Base-by-base conservation (phyloP, 2,329 filamentous ascomycete genomes). In the Niveomyces coronatus region DNA sequence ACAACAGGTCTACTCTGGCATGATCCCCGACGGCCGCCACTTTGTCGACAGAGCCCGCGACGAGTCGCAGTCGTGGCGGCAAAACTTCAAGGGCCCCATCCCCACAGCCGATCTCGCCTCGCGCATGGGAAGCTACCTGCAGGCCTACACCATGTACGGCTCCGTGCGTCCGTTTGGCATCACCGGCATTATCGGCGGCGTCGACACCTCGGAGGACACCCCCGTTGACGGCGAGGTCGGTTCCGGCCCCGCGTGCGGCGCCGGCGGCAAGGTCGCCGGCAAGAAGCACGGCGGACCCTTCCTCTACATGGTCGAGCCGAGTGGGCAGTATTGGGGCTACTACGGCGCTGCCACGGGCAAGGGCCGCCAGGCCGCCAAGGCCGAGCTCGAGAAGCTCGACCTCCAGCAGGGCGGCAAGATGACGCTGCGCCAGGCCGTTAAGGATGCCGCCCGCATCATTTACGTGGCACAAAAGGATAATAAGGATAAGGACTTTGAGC, bases 401-500 rank as follows among this genome's bases (percentile, higher is more conserved):
- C 76, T 98, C n/a, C n/a, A n/a, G 42, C 71, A 78, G 38, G 80
- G 79, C 9, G 82, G 78, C 39, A 81, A 73, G 35, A 73, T 96
- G 39, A 84, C 81, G 45, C 69, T 98, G 43, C 70, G 82, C 55
- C 80, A 96, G 56, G 91, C 82, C 35, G 85, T 98, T 55, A 95
- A 94, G 71, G 85, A 96, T 70, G 91, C 91, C 23, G 91, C 91
- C 40, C 73, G 87, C 45, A 98, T 98, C 64, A 96, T 98, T 64
- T 93, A 95, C 61, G 78, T 94, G 44, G 88, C 89, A 34, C 91
- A 98, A 59, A 91, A 96, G 62, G 91, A 98, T 62, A 96, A 89
- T 72, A 96, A 96, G 70, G 91, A 96, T 67, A 98, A 98, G 72
- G 91, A 96, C 48, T 98, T 96, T 55, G 91, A 98, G 76, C 71